phyloP scores from a whole-genome alignment of 345 rosid species.

The Conringia planisiliqua region DNA sequence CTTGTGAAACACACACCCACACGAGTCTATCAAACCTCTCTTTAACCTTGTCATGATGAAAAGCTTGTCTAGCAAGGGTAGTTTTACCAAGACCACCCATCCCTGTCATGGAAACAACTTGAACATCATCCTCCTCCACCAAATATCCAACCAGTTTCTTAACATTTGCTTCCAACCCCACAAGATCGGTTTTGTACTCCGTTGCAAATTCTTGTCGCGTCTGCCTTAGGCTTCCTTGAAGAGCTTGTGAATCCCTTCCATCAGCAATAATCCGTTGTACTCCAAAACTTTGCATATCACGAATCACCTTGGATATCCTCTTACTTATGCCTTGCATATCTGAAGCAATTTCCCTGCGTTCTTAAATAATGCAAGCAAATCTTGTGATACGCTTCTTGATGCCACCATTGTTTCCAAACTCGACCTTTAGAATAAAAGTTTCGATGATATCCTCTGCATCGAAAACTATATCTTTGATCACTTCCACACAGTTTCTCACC shows the following conservation, averaged over 20 bases:
- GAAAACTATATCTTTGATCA: constrained; percentile 20
- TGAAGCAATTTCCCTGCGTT: background rate
- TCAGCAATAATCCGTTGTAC: background rate
- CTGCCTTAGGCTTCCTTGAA: background rate
- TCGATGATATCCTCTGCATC: constrained; percentile 33
- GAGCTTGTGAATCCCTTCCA: background rate
- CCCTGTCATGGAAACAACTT: constrained; percentile 39
- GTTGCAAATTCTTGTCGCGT: background rate
- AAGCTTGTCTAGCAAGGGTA: constrained; percentile 32
- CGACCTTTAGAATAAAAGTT: constrained; percentile 9
- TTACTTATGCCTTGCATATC: background rate
- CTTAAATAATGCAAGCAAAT: background rate
- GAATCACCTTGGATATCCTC: background rate
- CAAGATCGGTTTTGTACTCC: constrained; percentile 22
- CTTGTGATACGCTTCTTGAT: background rate
- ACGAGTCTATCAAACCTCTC: constrained; percentile 22
- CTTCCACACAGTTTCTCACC: constrained; percentile 25
- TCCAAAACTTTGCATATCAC: background rate
- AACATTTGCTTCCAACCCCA: constrained; percentile 39
- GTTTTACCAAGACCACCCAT: constrained; percentile 61
- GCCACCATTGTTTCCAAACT: background rate
- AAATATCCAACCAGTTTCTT: constrained; percentile 5
- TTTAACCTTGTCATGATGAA: constrained; percentile 18
- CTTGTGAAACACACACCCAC: constrained; percentile 40
- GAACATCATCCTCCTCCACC: background rate